A percentile compares a stretch with the other conserved stretches of the same genome.
These are phyloP conservation scores for Sclerotiophoma versabilis DNA, from an alignment of 2,329 filamentous ascomycete genomes.

Conservation along the genomic window DNA sequence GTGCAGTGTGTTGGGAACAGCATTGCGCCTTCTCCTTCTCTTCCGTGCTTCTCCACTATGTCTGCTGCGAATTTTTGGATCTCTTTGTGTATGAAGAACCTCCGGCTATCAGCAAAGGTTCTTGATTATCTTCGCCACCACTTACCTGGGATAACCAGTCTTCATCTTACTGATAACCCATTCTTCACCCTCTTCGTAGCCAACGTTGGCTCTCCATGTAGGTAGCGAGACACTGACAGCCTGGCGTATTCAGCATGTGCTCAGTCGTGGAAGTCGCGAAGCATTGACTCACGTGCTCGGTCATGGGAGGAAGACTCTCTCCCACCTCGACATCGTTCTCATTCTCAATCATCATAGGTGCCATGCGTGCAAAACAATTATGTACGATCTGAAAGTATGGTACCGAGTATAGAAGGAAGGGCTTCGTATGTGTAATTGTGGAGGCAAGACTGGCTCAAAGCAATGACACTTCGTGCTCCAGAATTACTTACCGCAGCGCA, in stretches of 20 bases:
- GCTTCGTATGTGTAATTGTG: conserved; percentile 6
- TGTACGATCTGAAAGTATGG: conserved; percentile 1
- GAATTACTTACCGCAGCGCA: conserved; percentile 7
- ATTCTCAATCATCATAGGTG: conserved; percentile 29
- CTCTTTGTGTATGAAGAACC: conserved; percentile 89
- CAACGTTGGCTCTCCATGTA: conserved; percentile 89
- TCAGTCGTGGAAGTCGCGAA: background rate
- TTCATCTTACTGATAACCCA: conserved; percentile 87
- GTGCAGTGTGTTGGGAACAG: conserved; percentile 77
- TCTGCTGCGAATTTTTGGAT: conserved; percentile 77
- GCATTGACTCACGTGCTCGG: conserved; percentile 49
- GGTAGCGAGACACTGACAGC: conserved; percentile 95
- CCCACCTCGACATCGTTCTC: conserved; percentile 49
- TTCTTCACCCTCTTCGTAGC: conserved; percentile 88
- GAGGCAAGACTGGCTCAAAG: conserved; percentile 13
- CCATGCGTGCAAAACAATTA: conserved; percentile 25
- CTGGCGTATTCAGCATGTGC: conserved; percentile 56
- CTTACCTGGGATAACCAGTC: conserved; percentile 86
- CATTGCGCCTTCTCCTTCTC: conserved; percentile 72
- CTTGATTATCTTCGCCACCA: conserved; percentile 1
- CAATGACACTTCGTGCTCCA: conserved; percentile 14
- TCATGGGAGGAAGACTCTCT: conserved; percentile 49
- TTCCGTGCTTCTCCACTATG: conserved; percentile 70
- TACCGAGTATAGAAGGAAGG: conserved; percentile 7
- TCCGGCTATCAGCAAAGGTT: conserved; percentile 43